Percentiles rank a stretch among this genome's conserved stretches.
phyloP scores from a whole-genome alignment of 805 yeast genomes.

The Millerago galiae region DNA sequence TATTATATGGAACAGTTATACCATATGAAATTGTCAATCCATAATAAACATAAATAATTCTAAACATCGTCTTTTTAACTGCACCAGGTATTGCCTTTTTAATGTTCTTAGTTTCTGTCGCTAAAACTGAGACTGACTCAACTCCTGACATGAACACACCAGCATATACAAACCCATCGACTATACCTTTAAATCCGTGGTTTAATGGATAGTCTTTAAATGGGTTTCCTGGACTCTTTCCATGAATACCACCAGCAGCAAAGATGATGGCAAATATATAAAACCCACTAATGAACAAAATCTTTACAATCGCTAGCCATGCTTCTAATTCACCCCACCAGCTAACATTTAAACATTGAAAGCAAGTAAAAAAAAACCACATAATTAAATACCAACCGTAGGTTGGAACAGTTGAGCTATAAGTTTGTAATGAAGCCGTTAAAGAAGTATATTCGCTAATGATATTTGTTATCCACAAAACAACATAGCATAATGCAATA shows the following conservation, averaged over 20 bases:
- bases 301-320: conserved; percentile 43
- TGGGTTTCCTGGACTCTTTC: conserved; percentile 29
- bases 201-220: conserved; percentile 30
- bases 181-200: conserved; percentile 48
- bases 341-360: conserved; percentile 44
- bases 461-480: conserved; percentile 50
- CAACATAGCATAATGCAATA: conserved; percentile 45
- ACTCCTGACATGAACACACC: conserved; percentile 76
- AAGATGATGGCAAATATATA: conserved; percentile 43
- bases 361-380: conserved; percentile 44
- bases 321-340: conserved; percentile 55
- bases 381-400: conserved; percentile 50
- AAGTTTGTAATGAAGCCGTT: conserved; percentile 41
- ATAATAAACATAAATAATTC: conserved; percentile 62
- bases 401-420: conserved; percentile 47
- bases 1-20: conserved; percentile 55
- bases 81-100: conserved; percentile 67
- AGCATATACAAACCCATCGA: conserved; percentile 58
- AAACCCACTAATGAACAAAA: conserved; percentile 41
- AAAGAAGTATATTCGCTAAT: conserved; percentile 50
- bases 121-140: conserved; percentile 69
- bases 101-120: conserved; percentile 68
- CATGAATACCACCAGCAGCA: conserved; percentile 36
- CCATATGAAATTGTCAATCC: conserved; percentile 22
- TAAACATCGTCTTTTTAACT: conserved; percentile 54